phyloP scores from a whole-genome alignment of 1,139 yeast species.

The Lizanozyma gosingica region DNA sequence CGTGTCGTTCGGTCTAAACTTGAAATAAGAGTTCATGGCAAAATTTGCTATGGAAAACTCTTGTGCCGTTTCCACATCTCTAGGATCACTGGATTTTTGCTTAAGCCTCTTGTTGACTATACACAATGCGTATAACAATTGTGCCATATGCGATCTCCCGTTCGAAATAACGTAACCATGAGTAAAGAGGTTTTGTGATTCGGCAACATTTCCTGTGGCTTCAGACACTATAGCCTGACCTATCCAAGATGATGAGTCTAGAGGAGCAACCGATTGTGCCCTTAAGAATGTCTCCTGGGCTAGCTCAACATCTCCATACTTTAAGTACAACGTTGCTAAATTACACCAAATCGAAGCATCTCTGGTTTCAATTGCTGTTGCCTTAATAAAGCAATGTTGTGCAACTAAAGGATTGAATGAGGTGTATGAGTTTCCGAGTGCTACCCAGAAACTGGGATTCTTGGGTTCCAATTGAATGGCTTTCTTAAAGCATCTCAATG shows the following conservation, averaged over 20 bases:
- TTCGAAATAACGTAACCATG: slow-evolving; percentile 74
- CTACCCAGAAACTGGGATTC: slow-evolving; percentile 71
- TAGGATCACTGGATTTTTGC: slow-evolving; percentile 29
- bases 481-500: slow-evolving; percentile 51
- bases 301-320: slow-evolving; percentile 58
- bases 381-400: slow-evolving; percentile 89
- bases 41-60: slow-evolving; percentile 59
- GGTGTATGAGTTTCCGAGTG: slow-evolving; percentile 63
- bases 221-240: slow-evolving; percentile 72
- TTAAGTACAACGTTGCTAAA: slow-evolving; percentile 67
- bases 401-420: slow-evolving; percentile 59
- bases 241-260: slow-evolving; percentile 70
- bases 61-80: slow-evolving; percentile 51
- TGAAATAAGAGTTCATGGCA: slow-evolving; percentile 68
- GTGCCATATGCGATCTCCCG: slow-evolving; percentile 65
- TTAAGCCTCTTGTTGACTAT: slow-evolving; percentile 38
- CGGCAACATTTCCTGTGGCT: slow-evolving; percentile 39
- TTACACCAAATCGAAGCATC: slow-evolving; percentile 74
- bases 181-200: slow-evolving; percentile 51
- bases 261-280: slow-evolving; percentile 80
- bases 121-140: slow-evolving; percentile 60
- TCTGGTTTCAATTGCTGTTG: slow-evolving; percentile 59
- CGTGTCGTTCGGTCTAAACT: slow-evolving; percentile 54
- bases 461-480: slow-evolving; percentile 66
- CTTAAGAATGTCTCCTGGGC: slow-evolving; percentile 67